Conservation (phyloP, 2,329 filamentous ascomycete genomes). For the Calonectria hawksworthii region DNA sequence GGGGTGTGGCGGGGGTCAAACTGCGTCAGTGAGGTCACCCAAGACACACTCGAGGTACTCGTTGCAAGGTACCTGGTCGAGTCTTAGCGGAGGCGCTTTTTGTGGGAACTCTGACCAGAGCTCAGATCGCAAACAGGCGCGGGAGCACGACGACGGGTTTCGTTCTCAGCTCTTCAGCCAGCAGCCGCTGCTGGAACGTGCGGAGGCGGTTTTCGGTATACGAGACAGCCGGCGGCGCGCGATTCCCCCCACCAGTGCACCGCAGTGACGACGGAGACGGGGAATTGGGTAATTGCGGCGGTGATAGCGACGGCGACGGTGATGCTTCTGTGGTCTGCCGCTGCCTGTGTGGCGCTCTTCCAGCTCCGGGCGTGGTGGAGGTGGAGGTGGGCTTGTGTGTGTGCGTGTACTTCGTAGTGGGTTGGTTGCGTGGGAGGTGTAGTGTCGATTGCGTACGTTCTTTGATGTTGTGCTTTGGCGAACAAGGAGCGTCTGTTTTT, state of each 20-base stretch:
- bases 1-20: slow-evolving; percentile 24
- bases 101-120: slow-evolving; percentile 22
- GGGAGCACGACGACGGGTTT: slow-evolving; percentile 32
- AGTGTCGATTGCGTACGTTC: slow-evolving; percentile 13
- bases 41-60: slow-evolving; percentile 33
- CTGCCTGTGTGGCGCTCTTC: not conserved
- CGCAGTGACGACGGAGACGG: not conserved
- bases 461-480: slow-evolving; percentile 28
- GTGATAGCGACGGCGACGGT: not conserved
- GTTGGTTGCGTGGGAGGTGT: not conserved
- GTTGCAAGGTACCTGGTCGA: slow-evolving; percentile 31
- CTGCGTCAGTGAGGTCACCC: slow-evolving; percentile 42
- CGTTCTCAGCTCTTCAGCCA: slow-evolving; percentile 3
- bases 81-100: slow-evolving; percentile 25
- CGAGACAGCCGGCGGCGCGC: not conserved
- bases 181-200: not conserved
- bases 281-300: not conserved
- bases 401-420: slow-evolving; percentile 9
- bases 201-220: not conserved
- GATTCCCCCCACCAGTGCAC: slow-evolving; percentile 5
- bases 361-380: slow-evolving; percentile 7
- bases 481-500: slow-evolving; percentile 37
- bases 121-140: slow-evolving; percentile 36
- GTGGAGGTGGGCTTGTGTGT: slow-evolving; percentile 1
- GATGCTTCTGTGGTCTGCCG: not conserved